phyloP scores from a whole-genome alignment of 495 filamentous ascomycete species.

The Chaetomium fimeti region DNA sequence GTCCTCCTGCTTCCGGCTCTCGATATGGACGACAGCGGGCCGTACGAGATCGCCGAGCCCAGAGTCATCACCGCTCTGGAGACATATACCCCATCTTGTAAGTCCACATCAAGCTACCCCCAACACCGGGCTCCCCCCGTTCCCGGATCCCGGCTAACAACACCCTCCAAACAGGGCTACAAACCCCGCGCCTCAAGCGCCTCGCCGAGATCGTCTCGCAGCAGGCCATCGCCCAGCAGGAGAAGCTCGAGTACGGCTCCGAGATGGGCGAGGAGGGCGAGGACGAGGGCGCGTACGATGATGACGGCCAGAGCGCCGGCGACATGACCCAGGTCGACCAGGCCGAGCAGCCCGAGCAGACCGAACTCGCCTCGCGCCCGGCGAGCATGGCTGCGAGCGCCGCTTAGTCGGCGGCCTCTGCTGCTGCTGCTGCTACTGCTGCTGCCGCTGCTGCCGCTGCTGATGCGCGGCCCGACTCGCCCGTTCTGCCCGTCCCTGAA shows the following conservation, averaged over 20 bases:
- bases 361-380: background rate
- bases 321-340: slow-evolving; percentile 49
- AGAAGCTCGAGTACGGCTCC: slow-evolving; percentile 63
- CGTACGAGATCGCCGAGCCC: slow-evolving; percentile 97
- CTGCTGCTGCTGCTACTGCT: background rate
- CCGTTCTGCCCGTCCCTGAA: background rate
- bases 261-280: slow-evolving; percentile 43
- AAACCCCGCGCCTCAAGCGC: slow-evolving; percentile 90
- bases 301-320: slow-evolving; percentile 37
- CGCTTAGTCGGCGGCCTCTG: slow-evolving; percentile 29
- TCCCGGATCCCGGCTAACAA: slow-evolving; percentile 19
- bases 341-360: slow-evolving; percentile 19
- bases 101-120: slow-evolving; percentile 35
- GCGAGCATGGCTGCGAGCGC: slow-evolving; percentile 27
- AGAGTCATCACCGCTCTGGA: slow-evolving; percentile 93
- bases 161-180: slow-evolving; percentile 62
- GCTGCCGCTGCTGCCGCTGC: background rate
- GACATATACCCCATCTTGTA: slow-evolving; percentile 95
- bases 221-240: slow-evolving; percentile 90
- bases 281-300: slow-evolving; percentile 32
- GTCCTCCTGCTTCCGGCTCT: slow-evolving; percentile 89
- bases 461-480: background rate
- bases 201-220: slow-evolving; percentile 96
- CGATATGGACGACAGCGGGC: slow-evolving; percentile 99
- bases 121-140: background rate